Percentiles rank a stretch among this genome's conserved stretches.
Evolutionary conservation across 306 rosid species (phyloP).

Genomic region (Cucumis cinereus): DNA sequence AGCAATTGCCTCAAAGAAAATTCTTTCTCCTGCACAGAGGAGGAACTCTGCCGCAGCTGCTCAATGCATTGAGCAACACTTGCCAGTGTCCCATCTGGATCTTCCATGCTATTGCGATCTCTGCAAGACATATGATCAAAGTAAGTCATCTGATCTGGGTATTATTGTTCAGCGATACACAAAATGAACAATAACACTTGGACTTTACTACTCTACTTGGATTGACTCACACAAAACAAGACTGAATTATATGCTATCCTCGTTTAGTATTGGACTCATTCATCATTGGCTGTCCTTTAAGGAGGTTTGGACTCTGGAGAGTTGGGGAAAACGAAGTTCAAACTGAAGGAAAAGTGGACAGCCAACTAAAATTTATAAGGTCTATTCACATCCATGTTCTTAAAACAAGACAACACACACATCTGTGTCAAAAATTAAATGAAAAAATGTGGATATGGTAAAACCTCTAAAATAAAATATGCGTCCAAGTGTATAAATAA

Average conservation of each 20-base stretch:
- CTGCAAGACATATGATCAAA: constrained; percentile 36
- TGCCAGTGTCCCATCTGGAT: constrained; percentile 96
- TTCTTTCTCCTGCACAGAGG: constrained; percentile 77
- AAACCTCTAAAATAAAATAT: neutral
- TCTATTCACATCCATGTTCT: neutral
- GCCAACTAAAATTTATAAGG: neutral
- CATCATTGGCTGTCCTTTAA: neutral
- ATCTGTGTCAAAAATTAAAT: neutral
- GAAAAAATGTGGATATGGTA: neutral
- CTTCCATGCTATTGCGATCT: constrained; percentile 97
- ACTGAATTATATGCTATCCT: neutral
- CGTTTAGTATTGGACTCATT: neutral
- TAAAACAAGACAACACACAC: neutral
- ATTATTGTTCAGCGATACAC: neutral
- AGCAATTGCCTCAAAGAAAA: constrained; percentile 69
- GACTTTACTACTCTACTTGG: neutral
- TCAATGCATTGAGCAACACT: constrained; percentile 99
- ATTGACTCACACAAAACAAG: neutral
- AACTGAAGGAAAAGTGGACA: neutral
- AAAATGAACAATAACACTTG: neutral
- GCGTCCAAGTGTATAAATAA: neutral
- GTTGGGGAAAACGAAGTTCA: neutral
- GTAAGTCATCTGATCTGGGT: constrained; percentile 10
- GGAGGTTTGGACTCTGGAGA: neutral
- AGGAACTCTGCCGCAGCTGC: constrained; percentile 84